Conservation (phyloP, 2,329 filamentous ascomycete species). For the Beauveria australis region DNA sequence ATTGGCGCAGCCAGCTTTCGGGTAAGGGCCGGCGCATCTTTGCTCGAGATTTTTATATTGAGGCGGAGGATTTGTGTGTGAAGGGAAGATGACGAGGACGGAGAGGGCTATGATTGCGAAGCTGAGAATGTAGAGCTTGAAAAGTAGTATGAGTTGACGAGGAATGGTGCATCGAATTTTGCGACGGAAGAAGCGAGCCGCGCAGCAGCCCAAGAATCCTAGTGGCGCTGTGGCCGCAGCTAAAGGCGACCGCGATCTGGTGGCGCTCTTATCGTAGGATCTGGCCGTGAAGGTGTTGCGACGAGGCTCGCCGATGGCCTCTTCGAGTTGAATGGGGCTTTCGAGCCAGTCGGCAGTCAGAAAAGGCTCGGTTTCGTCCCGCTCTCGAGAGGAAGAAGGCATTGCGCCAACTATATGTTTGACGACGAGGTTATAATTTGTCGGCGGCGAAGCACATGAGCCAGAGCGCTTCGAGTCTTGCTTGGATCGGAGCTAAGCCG, state of each 20-base stretch:
- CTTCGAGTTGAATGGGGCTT: neutral
- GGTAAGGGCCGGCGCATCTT: slow-evolving; percentile 21
- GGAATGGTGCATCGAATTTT: neutral
- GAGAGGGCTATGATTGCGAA: slow-evolving; percentile 24
- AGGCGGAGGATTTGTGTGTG: slow-evolving; percentile 31
- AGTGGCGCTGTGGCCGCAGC: neutral
- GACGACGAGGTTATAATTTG: neutral
- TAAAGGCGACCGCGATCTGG: slow-evolving; percentile 3
- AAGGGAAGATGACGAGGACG: slow-evolving; percentile 32
- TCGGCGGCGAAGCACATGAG: neutral
- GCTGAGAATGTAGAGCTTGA: slow-evolving; percentile 20
- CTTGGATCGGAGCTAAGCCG: neutral
- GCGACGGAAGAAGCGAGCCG: neutral
- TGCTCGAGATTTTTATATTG: slow-evolving; percentile 28
- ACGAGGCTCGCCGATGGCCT: neutral
- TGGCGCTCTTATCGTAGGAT: slow-evolving; percentile 2
- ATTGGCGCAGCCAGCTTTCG: slow-evolving; percentile 29
- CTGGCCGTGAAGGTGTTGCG: neutral
- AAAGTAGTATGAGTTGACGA: slow-evolving; percentile 1
- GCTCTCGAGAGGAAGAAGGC: neutral
- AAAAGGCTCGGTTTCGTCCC: neutral
- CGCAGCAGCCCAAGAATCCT: neutral
- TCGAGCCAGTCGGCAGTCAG: neutral
- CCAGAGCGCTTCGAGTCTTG: neutral
- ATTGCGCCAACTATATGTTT: neutral